These are phyloP conservation scores for Rhizophora mangle DNA, from an alignment of 345 rosid species.

Conservation along the genomic window DNA sequence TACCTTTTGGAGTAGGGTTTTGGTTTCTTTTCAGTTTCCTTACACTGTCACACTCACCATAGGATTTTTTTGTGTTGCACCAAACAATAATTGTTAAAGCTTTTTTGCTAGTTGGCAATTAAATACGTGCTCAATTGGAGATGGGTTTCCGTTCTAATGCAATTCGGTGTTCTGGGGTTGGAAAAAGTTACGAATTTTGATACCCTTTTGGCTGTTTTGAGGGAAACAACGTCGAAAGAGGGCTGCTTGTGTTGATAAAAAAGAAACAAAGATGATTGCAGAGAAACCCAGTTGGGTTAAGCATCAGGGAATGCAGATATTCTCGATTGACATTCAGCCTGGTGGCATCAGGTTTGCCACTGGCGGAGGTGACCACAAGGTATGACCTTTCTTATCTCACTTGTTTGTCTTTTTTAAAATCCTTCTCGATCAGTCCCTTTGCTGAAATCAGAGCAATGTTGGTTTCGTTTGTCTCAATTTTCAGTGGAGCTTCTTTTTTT, in stretches of 20 bases:
- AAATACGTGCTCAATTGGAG: neutral
- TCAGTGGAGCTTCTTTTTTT: no score
- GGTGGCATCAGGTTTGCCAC: constrained; percentile 94
- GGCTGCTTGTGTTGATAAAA: constrained; percentile 15
- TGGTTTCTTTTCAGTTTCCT: neutral
- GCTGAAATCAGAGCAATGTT: neutral
- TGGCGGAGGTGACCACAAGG: constrained; percentile 99
- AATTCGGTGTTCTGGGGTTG: constrained; percentile 10
- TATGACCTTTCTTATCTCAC: constrained; percentile 19
- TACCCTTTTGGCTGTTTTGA: constrained; percentile 12
- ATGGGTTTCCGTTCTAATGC: constrained; percentile 3
- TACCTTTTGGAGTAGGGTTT: neutral
- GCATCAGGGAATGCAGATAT: constrained; percentile 97
- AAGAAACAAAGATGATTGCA: constrained; percentile 62
- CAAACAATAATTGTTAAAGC: constrained; percentile 6
- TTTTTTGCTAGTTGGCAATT: neutral
- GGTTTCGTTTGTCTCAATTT: neutral
- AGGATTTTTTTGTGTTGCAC: neutral
- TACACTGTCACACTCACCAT: neutral
- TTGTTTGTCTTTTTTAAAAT: neutral
- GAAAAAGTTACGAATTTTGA: constrained; percentile 20
- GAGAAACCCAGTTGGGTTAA: constrained; percentile 96
- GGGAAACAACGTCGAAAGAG: constrained; percentile 9
- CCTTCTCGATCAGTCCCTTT: no score
- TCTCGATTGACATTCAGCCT: constrained; percentile 97